Percentiles rank a stretch among this genome's conserved stretches.
Evolutionary conservation across 2,329 filamentous ascomycete genomes (phyloP).

Genomic region (Claviceps sp.): DNA sequence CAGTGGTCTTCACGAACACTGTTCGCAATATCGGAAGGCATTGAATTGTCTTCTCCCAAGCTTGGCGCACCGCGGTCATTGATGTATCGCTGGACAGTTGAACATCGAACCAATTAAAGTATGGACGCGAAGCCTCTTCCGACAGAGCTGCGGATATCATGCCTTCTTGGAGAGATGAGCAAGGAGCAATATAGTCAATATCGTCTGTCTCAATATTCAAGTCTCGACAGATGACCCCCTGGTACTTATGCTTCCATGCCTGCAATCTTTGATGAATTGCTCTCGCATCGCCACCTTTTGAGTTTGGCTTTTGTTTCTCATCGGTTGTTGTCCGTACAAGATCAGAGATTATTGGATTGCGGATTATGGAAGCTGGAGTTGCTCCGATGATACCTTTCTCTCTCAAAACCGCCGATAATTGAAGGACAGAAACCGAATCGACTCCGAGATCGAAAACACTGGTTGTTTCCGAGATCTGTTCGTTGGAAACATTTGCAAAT

Average conservation of each 20-base stretch:
- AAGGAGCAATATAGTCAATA: conserved; percentile 66
- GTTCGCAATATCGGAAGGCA: conserved; percentile 56
- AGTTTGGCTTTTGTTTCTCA: not conserved
- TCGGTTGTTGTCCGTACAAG: conserved; percentile 26
- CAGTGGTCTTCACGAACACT: conserved; percentile 55
- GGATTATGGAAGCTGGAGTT: conserved; percentile 54
- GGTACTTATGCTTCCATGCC: conserved; percentile 50
- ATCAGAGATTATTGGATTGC: conserved; percentile 37
- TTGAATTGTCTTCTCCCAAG: conserved; percentile 43
- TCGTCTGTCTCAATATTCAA: conserved; percentile 36
- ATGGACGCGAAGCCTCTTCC: conserved; percentile 41
- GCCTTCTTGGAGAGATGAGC: conserved; percentile 74
- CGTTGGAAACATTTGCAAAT: conserved; percentile 32
- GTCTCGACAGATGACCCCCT: conserved; percentile 33
- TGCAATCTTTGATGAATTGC: conserved; percentile 47
- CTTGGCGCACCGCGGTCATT: conserved; percentile 31
- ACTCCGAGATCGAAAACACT: conserved; percentile 79
- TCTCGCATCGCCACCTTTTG: conserved; percentile 17
- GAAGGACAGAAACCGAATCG: conserved; percentile 74
- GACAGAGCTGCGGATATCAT: conserved; percentile 61
- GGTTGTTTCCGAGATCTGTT: conserved; percentile 36
- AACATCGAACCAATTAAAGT: conserved; percentile 67
- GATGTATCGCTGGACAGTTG: conserved; percentile 32
- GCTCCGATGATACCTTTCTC: conserved; percentile 45
- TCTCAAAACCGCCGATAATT: conserved; percentile 52